Evolutionary conservation across 768 basidiomycete genomes (phyloP), one percentile per base, ranked within the genome.

Genomic region (Russula earlei): DNA sequence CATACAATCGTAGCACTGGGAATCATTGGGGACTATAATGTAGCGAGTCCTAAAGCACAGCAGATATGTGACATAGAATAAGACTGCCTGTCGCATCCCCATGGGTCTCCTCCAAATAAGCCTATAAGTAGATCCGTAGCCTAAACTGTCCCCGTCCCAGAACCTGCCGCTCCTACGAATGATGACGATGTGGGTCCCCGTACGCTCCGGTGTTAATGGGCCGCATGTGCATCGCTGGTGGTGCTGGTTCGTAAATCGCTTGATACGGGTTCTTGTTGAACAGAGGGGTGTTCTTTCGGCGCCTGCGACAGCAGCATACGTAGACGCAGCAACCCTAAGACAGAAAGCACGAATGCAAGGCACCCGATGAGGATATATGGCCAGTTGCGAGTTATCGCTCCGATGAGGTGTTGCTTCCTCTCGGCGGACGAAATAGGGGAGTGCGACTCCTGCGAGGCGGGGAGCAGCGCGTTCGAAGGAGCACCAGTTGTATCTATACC

Each of bases 311-410:
- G 67, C 84, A 86, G 66, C 82, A 85, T 53, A 73, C 74, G 79
- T 81, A 85, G 22, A 84, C 61, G 58, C 77, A 76, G 52, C 74
- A 71, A 10, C 77, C 78, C 31, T n/a, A 76, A 54, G 29, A 77
- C 60, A 42, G 80, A 61, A 31, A 75, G 51, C 24, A 81, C 67
- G 56, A 81, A 68, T 2, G 75, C 67, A 25, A 88, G 70, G 59
- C 80, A 79, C 36, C 83, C 86, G 9, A 73, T 59, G 42, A 84
- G 74, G 65, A 86, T 85, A 65, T 84, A 85, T 3, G 82, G 85
- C 87, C 83, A 88, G 56, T 75, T 83, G 64, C 81, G 84, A 63
- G 83, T 75, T 37, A 82, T 72, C 72, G 75, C 71, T 67, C 82
- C 83, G 64, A 81, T 77, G 61, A 81, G 79, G 56, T 73, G 72